Evolutionary conservation across 2,329 filamentous ascomycete genomes (phyloP), one percentile per base, ranked within the genome.

Genomic region (Ceratocystis harringtonii): DNA sequence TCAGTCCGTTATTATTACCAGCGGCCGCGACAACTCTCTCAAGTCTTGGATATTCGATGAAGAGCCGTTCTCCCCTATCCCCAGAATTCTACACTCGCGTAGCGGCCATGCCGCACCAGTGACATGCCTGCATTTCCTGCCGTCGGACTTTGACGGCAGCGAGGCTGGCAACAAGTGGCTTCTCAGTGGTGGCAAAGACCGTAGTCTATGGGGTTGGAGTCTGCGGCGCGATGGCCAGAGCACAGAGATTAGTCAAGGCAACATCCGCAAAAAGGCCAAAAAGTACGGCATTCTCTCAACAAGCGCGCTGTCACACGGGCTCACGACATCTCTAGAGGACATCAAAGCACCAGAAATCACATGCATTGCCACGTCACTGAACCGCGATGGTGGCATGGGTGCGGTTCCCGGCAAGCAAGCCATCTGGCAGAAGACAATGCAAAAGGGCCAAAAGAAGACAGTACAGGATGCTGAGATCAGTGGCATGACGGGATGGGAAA

Each of bases 21-120:
- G 90, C 69, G 95, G 94, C 3, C 80, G 89, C 61, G 94, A 99
- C 74, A 99, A 99, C 75, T 90, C 92, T 8, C 78, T 99, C 67
- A 95, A 92, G 73, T 92, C 91, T 4, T 96, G 92, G 92, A 94
- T 97, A 68, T 96, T 96, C 70, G 92, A 97, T 71, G 87, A 95
- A 73, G 87, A 86, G 0, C 92, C 92, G 0, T 96, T 96, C 73
- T 94, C 89, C 0, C 86, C 92, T 0, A 81, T 92, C 10, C 94
- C 94, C 1, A 84, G 92, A 19, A 87, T 90, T 30, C 78, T 99
- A 36, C 94, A 99, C 74, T 84, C 84, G 2, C 83, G 94, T 69
- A 91, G 89, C 70, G 94, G 94, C 1, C 94, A 99, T 73, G 90
- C 92, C 8, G 91, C 88, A 2, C 87, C 92, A 0, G 85, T 97